A percentile compares a stretch with the other conserved stretches of the same genome.
Evolutionary conservation across 2,329 filamentous ascomycete genomes (phyloP).

Genomic region (Venturia pyrina): DNA sequence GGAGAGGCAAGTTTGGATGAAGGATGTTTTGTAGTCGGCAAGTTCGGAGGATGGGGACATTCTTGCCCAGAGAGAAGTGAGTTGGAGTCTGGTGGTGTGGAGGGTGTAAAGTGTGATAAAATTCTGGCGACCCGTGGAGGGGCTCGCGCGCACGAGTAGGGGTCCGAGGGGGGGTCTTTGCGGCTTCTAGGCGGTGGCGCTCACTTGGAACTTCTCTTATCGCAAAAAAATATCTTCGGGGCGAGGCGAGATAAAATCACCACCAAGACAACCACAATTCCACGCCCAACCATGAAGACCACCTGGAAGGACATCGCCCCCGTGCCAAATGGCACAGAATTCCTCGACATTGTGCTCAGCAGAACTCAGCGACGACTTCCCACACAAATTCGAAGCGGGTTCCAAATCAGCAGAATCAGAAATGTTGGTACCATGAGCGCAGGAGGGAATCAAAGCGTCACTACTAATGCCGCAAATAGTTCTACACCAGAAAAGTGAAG

Average conservation of each 20-base stretch:
- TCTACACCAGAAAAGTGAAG: conserved; percentile 97
- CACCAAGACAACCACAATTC: not conserved
- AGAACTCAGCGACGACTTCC: conserved; percentile 86
- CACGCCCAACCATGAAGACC: conserved; percentile 16
- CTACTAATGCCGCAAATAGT: conserved; percentile 42
- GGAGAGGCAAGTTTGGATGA: conserved; percentile 58
- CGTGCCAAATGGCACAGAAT: conserved; percentile 87
- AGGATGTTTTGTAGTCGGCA: conserved; percentile 47
- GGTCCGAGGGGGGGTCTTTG: too few species aligned
- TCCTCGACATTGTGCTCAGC: conserved; percentile 93
- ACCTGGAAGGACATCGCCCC: conserved; percentile 69
- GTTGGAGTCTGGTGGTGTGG: not conserved
- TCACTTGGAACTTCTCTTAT: not conserved
- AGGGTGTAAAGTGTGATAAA: too few species aligned
- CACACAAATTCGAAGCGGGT: conserved; percentile 90
- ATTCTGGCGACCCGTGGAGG: too few species aligned
- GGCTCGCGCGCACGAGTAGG: too few species aligned
- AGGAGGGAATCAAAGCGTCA: not conserved
- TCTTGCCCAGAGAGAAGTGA: not conserved
- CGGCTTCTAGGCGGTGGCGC: too few species aligned
- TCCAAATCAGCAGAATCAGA: conserved; percentile 90
- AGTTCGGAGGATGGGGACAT: not conserved
- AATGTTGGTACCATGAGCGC: conserved; percentile 22
- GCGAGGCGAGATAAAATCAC: not conserved
- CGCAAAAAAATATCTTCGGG: not conserved